Conservation (phyloP, 768 basidiomycete genomes). For the Kondoa subrosea region DNA sequence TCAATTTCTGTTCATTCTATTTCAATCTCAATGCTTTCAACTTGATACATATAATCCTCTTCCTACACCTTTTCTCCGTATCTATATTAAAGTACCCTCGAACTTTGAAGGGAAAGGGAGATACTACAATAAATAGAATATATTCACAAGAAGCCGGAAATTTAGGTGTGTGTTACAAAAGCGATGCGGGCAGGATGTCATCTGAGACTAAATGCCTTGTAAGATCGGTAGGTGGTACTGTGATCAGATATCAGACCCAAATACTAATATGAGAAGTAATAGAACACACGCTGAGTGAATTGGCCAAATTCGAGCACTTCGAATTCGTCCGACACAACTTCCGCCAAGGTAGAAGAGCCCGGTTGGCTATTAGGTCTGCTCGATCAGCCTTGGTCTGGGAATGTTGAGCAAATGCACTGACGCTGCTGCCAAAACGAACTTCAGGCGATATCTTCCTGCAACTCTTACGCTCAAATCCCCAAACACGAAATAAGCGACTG, state of each 20-base stretch:
- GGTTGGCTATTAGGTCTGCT: background rate
- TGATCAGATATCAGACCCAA: no score
- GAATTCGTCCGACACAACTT: constrained; percentile 1
- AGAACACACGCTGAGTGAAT: background rate
- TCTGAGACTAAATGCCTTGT: background rate
- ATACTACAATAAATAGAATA: no score
- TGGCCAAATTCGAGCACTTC: background rate
- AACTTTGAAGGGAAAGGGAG: no score
- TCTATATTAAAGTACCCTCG: no score
- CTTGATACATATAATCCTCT: no score
- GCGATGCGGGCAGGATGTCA: background rate
- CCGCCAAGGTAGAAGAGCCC: background rate
- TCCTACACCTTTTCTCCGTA: no score
- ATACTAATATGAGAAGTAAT: background rate
- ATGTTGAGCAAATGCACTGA: background rate
- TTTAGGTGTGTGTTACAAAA: background rate
- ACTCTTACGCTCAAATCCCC: background rate
- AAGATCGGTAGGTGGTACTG: background rate
- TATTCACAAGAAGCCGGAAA: no score
- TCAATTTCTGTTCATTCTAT: no score
- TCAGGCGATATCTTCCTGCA: background rate
- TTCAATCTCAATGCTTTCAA: no score
- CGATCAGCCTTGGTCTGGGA: background rate
- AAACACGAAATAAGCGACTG: constrained; percentile 6
- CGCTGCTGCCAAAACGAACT: background rate